phyloP scores from a whole-genome alignment of 1,284 basidiomycete genomes.

The Cryptococcus sp. region DNA sequence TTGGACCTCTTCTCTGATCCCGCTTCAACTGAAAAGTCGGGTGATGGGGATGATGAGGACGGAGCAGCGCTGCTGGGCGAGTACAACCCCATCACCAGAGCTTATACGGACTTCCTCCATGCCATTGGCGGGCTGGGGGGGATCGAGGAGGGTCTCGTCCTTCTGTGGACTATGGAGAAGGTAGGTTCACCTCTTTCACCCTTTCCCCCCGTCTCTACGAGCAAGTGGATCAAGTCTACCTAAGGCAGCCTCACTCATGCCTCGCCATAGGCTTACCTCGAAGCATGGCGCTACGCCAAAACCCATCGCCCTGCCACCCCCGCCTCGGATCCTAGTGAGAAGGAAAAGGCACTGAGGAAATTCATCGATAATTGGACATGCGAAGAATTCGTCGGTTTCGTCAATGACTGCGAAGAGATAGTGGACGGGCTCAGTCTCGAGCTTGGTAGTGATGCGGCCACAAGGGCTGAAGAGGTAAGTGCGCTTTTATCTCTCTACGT shows the following conservation, averaged over 20 bases:
- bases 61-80: constrained; percentile 57
- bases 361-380: constrained; percentile 70
- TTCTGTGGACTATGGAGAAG: constrained; percentile 77
- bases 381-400: constrained; percentile 64
- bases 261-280: constrained; percentile 57
- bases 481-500: neutral
- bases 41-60: neutral
- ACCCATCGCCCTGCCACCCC: constrained; percentile 22
- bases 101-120: constrained; percentile 71
- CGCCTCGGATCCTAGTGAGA: constrained; percentile 19
- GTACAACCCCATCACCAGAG: constrained; percentile 62
- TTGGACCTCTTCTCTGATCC: constrained; percentile 41
- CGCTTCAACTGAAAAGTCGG: neutral
- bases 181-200: constrained; percentile 44
- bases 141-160: constrained; percentile 66
- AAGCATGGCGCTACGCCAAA: constrained; percentile 65
- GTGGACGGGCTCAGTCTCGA: constrained; percentile 60
- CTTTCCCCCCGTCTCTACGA: neutral
- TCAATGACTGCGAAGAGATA: constrained; percentile 59
- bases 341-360: constrained; percentile 55
- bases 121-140: constrained; percentile 57
- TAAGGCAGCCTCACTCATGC: neutral
- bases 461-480: constrained; percentile 59
- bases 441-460: constrained; percentile 54
- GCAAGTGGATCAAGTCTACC: neutral